Evolutionary conservation across 192 early-diverging fungal genomes (phyloP), one percentile per base, ranked within the genome.

Genomic region (Rhizoclosmatium sp.): DNA sequence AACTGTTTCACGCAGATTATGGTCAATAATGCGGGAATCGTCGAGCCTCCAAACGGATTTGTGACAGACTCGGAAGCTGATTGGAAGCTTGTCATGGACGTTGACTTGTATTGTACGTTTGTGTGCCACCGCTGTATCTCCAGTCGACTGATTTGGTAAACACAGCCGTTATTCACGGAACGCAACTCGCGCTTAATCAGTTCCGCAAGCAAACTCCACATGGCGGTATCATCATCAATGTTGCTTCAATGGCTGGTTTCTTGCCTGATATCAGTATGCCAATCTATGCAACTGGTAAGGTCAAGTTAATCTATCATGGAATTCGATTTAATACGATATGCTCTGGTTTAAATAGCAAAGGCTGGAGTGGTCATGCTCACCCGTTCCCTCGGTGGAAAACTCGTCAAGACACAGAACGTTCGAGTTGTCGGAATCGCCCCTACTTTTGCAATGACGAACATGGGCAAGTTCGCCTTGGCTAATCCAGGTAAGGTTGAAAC

Each of bases 161-260:
- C 4, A 19, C 65, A 81, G 71, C 78, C 31, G 92, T 94, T 3
- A 85, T 96, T 48, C 83, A 91, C 47, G 93, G 93, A 42, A 94
- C 95, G 0, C 89, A 91, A 3, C 73, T 93, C 44, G 95, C 90
- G 0, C 81, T 95, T 21, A 76, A 85, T n/a, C 82, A 91, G 65
- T 85, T 94, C 72, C 61, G 79, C 4, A 81, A 86, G 40, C 82
- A 81, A 48, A 31, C n/a, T 42, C 71, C 80, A n/a, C 71, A 69
- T 7, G 87, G 85, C 5, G 93, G 92, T 68, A 90, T 93, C 5
- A 89, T 94, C 31, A 82, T 96, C 54, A 96, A 94, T 75, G 92
- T 91, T 2, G 91, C 94, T 1, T 93, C 92, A 4, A 86, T 93
- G 67, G 92, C 93, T 49, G 94, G 92, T 12, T 80, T 89, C 19